phyloP scores from a whole-genome alignment of 768 basidiomycete genomes.

The Phylloporus arenicola region DNA sequence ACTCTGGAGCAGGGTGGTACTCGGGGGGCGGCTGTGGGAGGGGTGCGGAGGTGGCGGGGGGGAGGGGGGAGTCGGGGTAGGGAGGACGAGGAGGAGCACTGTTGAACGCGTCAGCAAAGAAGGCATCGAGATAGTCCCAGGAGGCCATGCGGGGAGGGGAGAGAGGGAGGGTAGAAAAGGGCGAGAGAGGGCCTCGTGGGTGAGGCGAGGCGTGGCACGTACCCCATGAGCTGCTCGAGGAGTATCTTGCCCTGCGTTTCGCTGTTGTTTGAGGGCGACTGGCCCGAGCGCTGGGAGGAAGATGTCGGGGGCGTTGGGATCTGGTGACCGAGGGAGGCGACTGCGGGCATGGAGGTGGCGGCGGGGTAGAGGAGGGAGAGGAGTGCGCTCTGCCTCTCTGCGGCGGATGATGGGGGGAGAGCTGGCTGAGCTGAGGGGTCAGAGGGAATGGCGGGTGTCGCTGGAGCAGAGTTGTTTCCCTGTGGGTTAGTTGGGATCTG shows the following conservation, averaged over 20 bases:
- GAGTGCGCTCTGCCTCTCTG: conserved; percentile 72
- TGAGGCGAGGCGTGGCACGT: conserved; percentile 31
- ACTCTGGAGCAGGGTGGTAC: conserved; percentile 41
- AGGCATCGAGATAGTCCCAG: conserved; percentile 30
- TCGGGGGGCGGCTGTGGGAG: conserved; percentile 27
- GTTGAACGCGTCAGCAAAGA: conserved; percentile 24
- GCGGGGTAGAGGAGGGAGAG: conserved; percentile 61
- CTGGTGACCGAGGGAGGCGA: conserved; percentile 34
- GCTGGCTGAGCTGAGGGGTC: conserved; percentile 31
- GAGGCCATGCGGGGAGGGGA: conserved; percentile 26
- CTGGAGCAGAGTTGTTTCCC: conserved; percentile 39
- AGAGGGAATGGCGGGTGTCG: conserved; percentile 39
- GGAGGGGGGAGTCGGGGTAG: conserved; percentile 46
- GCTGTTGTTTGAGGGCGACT: conserved; percentile 49
- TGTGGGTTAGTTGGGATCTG: conserved; percentile 9
- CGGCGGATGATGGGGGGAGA: conserved; percentile 33
- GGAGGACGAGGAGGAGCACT: conserved; percentile 47
- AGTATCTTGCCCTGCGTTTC: conserved; percentile 70
- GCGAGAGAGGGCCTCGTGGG: conserved; percentile 20
- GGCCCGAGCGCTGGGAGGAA: conserved; percentile 47
- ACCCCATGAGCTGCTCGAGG: conserved; percentile 84
- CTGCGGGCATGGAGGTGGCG: conserved; percentile 33
- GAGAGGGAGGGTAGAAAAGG: conserved; percentile 19
- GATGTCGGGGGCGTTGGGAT: conserved; percentile 66
- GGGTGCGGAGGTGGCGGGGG: conserved; percentile 43